Evolutionary conservation across 2,329 filamentous ascomycete genomes (phyloP).

Genomic region (Stagonosporopsis tanaceti): DNA sequence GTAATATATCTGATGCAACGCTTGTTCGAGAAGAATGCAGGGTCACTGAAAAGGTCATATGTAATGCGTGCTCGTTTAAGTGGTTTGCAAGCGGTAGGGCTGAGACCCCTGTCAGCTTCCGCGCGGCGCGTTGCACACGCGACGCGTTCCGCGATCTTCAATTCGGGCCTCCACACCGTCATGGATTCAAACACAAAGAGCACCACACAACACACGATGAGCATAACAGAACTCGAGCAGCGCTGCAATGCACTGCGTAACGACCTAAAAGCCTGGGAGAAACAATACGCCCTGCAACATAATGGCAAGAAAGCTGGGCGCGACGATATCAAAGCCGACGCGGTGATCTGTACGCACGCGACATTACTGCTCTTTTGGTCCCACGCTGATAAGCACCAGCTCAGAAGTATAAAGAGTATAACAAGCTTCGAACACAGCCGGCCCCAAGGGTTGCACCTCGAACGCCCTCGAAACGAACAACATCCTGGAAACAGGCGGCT

Average conservation of each 20-base stretch:
- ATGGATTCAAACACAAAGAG: constrained; percentile 10
- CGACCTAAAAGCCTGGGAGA: constrained; percentile 79
- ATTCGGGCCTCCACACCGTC: constrained; percentile 25
- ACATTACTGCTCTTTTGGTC: neutral
- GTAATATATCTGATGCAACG: constrained; percentile 50
- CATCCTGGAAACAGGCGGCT: constrained; percentile 29
- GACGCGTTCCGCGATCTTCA: constrained; percentile 43
- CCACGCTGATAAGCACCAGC: constrained; percentile 55
- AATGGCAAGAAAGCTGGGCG: constrained; percentile 73
- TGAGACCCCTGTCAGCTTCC: constrained; percentile 23
- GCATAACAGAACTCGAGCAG: constrained; percentile 47
- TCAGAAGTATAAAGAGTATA: constrained; percentile 79
- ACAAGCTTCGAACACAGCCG: constrained; percentile 61
- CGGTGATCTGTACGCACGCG: constrained; percentile 68
- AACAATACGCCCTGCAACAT: constrained; percentile 68
- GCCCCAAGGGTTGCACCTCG: constrained; percentile 37
- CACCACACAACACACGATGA: constrained; percentile 35
- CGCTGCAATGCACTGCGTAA: constrained; percentile 89
- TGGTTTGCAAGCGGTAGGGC: constrained; percentile 27
- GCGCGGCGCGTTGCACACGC: constrained; percentile 26
- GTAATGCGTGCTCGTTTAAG: constrained; percentile 2
- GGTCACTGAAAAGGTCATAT: neutral
- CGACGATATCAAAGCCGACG: constrained; percentile 78
- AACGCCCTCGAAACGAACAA: constrained; percentile 44
- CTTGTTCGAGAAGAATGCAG: constrained; percentile 34